These are phyloP conservation scores for Calonectria hawksworthii DNA, from an alignment of 2,329 filamentous ascomycete species.

Conservation along the genomic window DNA sequence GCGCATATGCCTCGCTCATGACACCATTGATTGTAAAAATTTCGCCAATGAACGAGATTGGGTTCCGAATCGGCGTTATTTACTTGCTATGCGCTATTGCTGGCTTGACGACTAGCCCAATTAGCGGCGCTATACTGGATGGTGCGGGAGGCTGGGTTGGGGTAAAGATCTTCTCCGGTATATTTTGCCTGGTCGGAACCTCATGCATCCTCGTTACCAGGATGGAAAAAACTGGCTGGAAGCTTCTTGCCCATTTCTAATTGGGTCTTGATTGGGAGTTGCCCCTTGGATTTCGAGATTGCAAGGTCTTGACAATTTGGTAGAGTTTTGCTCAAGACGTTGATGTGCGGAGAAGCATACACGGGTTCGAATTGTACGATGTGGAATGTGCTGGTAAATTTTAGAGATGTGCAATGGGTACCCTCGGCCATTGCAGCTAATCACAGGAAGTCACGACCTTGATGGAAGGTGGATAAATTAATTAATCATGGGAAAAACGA, in stretches of 20 bases:
- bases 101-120: slow-evolving; percentile 70
- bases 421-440: no score
- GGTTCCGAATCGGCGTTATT: slow-evolving; percentile 51
- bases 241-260: slow-evolving; percentile 4
- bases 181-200: slow-evolving; percentile 38
- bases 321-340: no score
- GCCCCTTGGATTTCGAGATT: background rate
- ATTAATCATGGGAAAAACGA: no score
- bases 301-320: background rate
- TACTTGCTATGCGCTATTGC: slow-evolving; percentile 70
- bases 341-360: no score
- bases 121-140: slow-evolving; percentile 62
- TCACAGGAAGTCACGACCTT: no score
- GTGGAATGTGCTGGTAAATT: background rate
- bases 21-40: slow-evolving; percentile 58
- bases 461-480: no score
- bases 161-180: slow-evolving; percentile 53
- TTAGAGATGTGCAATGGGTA: no score
- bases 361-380: background rate
- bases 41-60: slow-evolving; percentile 44
- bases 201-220: slow-evolving; percentile 28
- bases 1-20: slow-evolving; percentile 58
- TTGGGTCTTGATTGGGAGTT: background rate
- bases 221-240: slow-evolving; percentile 18
- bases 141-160: slow-evolving; percentile 47